phyloP scores from a whole-genome alignment of 1,284 basidiomycete genomes.

The Cystobasidiaceae sp. region DNA sequence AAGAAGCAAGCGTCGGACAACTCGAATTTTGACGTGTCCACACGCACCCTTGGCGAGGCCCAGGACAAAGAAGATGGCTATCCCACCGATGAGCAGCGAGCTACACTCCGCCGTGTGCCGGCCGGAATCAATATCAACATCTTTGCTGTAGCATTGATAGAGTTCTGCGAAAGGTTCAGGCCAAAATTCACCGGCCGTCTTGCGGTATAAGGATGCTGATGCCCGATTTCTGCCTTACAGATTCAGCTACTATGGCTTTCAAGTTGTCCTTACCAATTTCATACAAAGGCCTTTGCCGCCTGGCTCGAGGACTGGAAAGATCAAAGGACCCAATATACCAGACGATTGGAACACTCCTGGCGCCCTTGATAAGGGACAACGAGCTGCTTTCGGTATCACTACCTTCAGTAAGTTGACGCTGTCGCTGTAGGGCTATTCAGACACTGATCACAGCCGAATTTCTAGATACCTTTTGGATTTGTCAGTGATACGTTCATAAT shows the following conservation, averaged over 20 bases:
- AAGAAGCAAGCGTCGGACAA: too few relatives aligned
- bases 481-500: too few relatives aligned
- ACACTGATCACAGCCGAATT: too few relatives aligned
- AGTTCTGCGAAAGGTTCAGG: not conserved
- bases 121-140: not conserved
- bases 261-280: slow-evolving; percentile 41
- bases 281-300: slow-evolving; percentile 44
- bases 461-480: too few relatives aligned
- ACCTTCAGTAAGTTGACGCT: slow-evolving; percentile 37
- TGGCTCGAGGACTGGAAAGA: slow-evolving; percentile 37
- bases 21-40: too few relatives aligned
- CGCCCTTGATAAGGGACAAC: slow-evolving; percentile 54
- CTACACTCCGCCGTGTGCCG: not conserved
- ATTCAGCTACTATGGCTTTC: not conserved
- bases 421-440: too few relatives aligned
- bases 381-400: slow-evolving; percentile 42
- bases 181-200: slow-evolving; percentile 41
- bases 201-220: too few relatives aligned
- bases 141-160: slow-evolving; percentile 3
- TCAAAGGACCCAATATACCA: not conserved
- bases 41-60: not conserved
- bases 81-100: slow-evolving; percentile 5
- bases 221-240: too few relatives aligned
- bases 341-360: slow-evolving; percentile 33
- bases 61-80: not conserved